Percentiles rank a stretch among this genome's conserved stretches.
These are phyloP conservation scores for Carex cristatella DNA, from an alignment of 176 grass and related monocot genomes.

Conservation along the genomic window DNA sequence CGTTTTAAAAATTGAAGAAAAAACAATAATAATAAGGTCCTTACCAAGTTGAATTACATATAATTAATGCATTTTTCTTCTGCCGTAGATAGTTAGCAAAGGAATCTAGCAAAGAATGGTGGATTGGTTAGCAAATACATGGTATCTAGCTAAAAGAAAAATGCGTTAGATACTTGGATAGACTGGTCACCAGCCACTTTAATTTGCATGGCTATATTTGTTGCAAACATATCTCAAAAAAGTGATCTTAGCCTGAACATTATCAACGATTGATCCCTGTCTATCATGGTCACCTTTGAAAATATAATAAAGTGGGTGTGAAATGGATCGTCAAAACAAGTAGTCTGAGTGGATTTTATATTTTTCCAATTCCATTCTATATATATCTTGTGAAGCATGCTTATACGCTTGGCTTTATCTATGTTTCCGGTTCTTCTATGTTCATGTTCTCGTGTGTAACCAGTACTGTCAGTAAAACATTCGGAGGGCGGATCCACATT, in stretches of 20 bases:
- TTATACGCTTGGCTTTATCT: background rate
- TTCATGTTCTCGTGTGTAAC: background rate
- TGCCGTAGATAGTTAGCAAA: background rate
- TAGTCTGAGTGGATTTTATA: background rate
- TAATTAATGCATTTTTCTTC: background rate
- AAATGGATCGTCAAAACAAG: background rate
- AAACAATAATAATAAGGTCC: background rate
- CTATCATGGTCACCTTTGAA: slow-evolving; percentile 16
- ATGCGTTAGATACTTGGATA: background rate
- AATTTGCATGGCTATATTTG: slow-evolving; percentile 1
- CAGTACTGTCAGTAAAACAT: too few species aligned
- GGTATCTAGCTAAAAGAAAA: slow-evolving; percentile 14
- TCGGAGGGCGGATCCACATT: too few species aligned
- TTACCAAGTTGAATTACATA: background rate
- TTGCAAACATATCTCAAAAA: slow-evolving; percentile 13
- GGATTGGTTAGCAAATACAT: slow-evolving; percentile 14
- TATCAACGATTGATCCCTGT: slow-evolving; percentile 9
- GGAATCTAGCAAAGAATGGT: slow-evolving; percentile 22
- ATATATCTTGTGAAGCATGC: background rate
- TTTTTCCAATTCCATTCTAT: background rate
- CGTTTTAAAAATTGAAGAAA: background rate
- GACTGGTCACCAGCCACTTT: slow-evolving; percentile 23
- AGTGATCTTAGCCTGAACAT: background rate
- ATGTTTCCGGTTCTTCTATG: background rate
- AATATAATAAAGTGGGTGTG: background rate